Evolutionary conservation across 495 filamentous ascomycete genomes (phyloP).

Genomic region (Tuber umbilicatum): DNA sequence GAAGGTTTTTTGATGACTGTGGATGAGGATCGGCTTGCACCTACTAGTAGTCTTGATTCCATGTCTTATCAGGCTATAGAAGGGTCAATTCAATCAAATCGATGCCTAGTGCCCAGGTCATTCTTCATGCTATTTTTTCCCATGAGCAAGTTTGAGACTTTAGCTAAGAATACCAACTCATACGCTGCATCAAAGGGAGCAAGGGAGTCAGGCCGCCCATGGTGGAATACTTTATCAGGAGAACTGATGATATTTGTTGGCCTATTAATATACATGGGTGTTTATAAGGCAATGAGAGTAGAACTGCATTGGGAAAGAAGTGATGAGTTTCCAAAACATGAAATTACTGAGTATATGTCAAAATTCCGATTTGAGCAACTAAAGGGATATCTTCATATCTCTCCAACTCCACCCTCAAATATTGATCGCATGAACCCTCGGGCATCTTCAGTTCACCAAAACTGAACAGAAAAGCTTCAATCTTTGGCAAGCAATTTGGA

Average conservation of each 20-base stretch:
- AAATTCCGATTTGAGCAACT: slow-evolving; percentile 1
- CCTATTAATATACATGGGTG: slow-evolving; percentile 8
- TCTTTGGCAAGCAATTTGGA: slow-evolving; percentile 3
- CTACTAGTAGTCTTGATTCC: too few relatives aligned
- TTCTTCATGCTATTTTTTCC: slow-evolving; percentile 5
- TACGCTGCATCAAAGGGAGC: not conserved
- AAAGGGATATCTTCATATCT: slow-evolving; percentile 6
- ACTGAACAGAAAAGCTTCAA: not conserved
- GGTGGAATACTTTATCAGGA: not conserved
- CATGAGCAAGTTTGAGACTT: not conserved
- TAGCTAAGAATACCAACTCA: not conserved
- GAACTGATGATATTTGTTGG: slow-evolving; percentile 12
- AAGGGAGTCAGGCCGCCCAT: not conserved
- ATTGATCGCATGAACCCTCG: too few relatives aligned
- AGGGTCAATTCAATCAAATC: not conserved
- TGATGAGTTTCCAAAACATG: not conserved
- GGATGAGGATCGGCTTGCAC: too few relatives aligned
- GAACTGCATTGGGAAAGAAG: not conserved
- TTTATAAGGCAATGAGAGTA: not conserved
- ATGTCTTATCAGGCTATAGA: too few relatives aligned
- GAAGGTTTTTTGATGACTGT: too few relatives aligned
- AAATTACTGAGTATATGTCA: not conserved
- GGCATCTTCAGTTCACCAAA: too few relatives aligned
- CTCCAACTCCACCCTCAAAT: not conserved
- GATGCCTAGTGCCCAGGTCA: fast-evolving